Evolutionary conservation across 2,329 filamentous ascomycete species (phyloP), one percentile per base, ranked within the genome.

Genomic region (Claviceps sp.): DNA sequence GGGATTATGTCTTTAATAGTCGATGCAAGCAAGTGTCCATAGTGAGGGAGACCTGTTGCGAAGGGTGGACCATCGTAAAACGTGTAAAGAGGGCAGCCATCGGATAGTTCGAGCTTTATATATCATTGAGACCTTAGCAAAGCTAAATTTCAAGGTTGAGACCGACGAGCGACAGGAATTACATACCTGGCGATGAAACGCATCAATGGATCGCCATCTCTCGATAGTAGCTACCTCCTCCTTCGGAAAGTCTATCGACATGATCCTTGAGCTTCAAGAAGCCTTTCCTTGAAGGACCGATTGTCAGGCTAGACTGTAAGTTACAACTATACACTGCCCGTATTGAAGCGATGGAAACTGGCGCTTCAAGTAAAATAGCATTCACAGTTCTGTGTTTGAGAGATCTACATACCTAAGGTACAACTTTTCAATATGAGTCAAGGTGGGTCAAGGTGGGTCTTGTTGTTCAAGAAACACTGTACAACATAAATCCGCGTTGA

Each of bases 1-100:
- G 91, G 89, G 59, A 97, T 95, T 55, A 95, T 93, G 67, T 96
- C 91, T 70, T 97, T 96, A 72, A 96, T 95, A 48, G 90, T 96
- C 20, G 89, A 95, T 40, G 91, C 87, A 58, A 95, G 76, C 50
- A 95, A 72, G 69, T 95, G 89, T 55, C 77, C 77, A 55, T 77
- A 84, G 60, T 84, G 81, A 55, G 78, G 78, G 18, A 81, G 67
- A 53, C 78, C 85, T 59, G 85, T 95, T 65, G 82, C 84, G 64
- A 89, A 89, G 5, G 85, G 85, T 53, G 85, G 85, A 11, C 87
- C 87, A 76, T 91, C 87, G 73, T 96, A 97, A 72, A 98, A 98
- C 52, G 89, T 95, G 67, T 95, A 98, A 51, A 82, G 85, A 57
- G 86, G 81, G 56, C 84, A 81, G 58, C 86, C 87, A 67, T 87